Base-by-base conservation (phyloP, 495 filamentous ascomycete species). In the Platismatia glauca region DNA sequence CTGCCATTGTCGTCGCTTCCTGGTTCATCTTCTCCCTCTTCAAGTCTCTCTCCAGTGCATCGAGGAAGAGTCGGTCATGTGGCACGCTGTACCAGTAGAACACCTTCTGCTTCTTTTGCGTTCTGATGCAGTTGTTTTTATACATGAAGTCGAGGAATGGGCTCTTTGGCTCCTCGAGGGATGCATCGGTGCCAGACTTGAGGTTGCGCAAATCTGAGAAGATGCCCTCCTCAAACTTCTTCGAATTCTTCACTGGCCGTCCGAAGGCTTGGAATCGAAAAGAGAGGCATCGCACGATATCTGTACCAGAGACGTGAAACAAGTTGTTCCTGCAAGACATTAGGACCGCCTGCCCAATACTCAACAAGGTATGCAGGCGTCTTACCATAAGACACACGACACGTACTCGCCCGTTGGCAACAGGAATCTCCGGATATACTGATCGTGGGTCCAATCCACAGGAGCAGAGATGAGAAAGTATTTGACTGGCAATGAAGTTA, bases 81-180 rank as follows among this genome's bases (percentile, higher is more conserved):
- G 94, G 94, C 59, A 98, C 94, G 77, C 92, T 96, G 75, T 98
- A 98, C 94, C 94, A 98, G 77, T 97, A 98, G 70, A 98, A 98
- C 67, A 98, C 94, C 80, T 98, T 98, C 72, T 98, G 94, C 82
- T 98, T 98, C 84, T 98, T 98, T 76, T 98, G 94, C 33, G 94
- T 98, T 66, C 94, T 84, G 69, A 98, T 98, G 82, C 94, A 98
- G 76, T 98, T 98, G 81, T 98, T 97, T 83, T 98, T 98, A 81
- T 97, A 98, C 57, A 98, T 81, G 76, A 97, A 98, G 73, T 98
- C 94, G 57, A 98, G 83, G 77, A 98, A 98, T 3, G 89, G 84
- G 78, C 93, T 97, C 81, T 98, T 98, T 41, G 94, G 94, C 75
- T 98, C 94, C 77, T 98, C 94, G 43, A 98, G 86, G 31, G 93